Evolutionary conservation across 2,329 filamentous ascomycete species (phyloP), one percentile per base, ranked within the genome.

Genomic region (Aspergillus fijiensis): DNA sequence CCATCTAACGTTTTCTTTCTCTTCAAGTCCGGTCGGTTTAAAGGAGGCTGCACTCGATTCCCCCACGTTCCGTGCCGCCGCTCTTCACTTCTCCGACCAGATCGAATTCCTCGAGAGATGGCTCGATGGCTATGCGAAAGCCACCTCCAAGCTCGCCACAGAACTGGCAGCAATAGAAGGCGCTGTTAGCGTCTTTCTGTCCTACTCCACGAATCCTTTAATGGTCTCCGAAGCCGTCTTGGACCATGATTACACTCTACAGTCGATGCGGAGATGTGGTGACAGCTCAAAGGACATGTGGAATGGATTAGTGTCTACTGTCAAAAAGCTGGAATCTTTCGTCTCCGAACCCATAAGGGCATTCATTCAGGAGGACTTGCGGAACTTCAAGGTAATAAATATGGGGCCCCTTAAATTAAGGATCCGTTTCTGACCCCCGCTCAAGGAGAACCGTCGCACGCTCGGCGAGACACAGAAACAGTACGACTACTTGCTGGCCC

Each of bases 1-100:
- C 29, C 16, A 60, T 19, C 65, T 70, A 55, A 71, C 48, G 5
- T 11, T 49, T 19, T 11, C 5, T 12, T 49, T 21, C 14, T 58
- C 25, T 47, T 59, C 55, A 33, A 87, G 85, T 59, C 92, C 95
- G 49, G 93, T 98, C 39, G 88, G 88, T 62, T 84, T 98, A 68
- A 95, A 94, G 79, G 95, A 99, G 84, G 95, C 95, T 54, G 90
- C 92, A 21, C 89, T 98, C 79, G 95, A 99, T 78, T 97, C 93
- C 45, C 95, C 95, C 27, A 96, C 93, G 39, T 98, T 98, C 76
- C 91, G 95, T 65, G 91, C 93, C 51, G 91, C 91, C 23, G 86
- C 91, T 48, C 80, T 89, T 51, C 92, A 97, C 79, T 96, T 96
- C 73, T 85, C 87, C 64, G 95, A 98, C 66, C 94, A 99, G 79